Conservation (phyloP, 495 filamentous ascomycete genomes). For the Neurospora hispaniola region DNA sequence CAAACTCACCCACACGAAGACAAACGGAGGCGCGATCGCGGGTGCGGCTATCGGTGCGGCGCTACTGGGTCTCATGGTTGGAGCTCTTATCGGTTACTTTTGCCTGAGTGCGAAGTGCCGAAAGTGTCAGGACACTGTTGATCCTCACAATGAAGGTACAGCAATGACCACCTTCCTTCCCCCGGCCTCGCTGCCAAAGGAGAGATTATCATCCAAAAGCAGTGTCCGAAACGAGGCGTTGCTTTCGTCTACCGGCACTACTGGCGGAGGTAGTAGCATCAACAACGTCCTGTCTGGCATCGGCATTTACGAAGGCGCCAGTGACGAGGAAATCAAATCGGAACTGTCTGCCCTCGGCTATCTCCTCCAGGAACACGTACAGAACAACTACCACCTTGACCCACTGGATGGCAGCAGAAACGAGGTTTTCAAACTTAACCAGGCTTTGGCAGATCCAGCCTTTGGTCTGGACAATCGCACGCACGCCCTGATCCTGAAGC, state of each 20-base stretch:
- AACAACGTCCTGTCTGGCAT: background rate
- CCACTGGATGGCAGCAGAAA: slow-evolving; percentile 10
- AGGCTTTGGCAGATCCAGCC: background rate
- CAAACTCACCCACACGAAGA: background rate
- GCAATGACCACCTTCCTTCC: background rate
- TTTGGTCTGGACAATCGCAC: background rate
- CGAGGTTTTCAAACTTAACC: background rate
- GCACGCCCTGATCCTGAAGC: background rate
- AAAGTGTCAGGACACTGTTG: background rate
- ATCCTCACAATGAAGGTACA: background rate
- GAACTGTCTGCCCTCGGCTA: slow-evolving; percentile 20
- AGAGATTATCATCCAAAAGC: background rate
- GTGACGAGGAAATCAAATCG: slow-evolving; percentile 17
- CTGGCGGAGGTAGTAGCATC: background rate
- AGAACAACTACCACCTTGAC: slow-evolving; percentile 23
- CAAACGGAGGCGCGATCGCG: background rate
- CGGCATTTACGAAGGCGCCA: slow-evolving; percentile 14
- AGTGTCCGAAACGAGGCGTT: background rate
- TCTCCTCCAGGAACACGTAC: slow-evolving; percentile 24
- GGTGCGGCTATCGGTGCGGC: background rate
- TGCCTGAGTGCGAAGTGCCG: background rate
- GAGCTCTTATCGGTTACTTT: background rate
- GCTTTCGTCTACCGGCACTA: background rate
- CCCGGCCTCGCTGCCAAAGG: background rate
- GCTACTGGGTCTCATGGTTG: background rate